These are phyloP conservation scores for Colletotrichum ledebouriae DNA, from an alignment of 2,329 filamentous ascomycete genomes.

Conservation along the genomic window DNA sequence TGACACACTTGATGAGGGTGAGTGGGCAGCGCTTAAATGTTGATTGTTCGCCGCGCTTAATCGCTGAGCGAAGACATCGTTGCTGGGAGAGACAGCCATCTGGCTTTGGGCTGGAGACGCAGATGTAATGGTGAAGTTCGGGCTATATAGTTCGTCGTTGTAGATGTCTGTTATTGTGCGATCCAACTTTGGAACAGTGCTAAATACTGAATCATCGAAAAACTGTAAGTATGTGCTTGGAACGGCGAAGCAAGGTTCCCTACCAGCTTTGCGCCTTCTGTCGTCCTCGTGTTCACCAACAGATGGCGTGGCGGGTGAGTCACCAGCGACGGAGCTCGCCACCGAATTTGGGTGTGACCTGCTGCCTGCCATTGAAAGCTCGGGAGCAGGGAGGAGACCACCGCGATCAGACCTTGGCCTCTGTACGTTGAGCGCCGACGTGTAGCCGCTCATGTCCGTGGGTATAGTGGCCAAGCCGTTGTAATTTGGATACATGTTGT, in stretches of 20 bases:
- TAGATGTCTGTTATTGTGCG: slow-evolving; percentile 89
- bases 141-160: slow-evolving; percentile 86
- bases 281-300: slow-evolving; percentile 63
- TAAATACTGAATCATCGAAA: slow-evolving; percentile 40
- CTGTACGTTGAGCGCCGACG: slow-evolving; percentile 55
- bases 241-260: slow-evolving; percentile 48
- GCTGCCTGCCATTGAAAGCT: slow-evolving; percentile 56
- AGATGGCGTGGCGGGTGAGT: slow-evolving; percentile 71
- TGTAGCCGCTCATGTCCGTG: slow-evolving; percentile 55
- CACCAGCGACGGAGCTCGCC: slow-evolving; percentile 69
- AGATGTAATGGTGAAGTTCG: slow-evolving; percentile 71
- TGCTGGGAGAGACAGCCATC: slow-evolving; percentile 63
- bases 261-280: slow-evolving; percentile 68
- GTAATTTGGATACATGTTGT: slow-evolving; percentile 58
- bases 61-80: slow-evolving; percentile 79
- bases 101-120: slow-evolving; percentile 61
- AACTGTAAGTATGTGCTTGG: slow-evolving; percentile 53
- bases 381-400: slow-evolving; percentile 60
- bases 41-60: slow-evolving; percentile 84
- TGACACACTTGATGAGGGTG: slow-evolving; percentile 61
- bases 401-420: slow-evolving; percentile 56
- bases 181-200: slow-evolving; percentile 80
- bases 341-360: slow-evolving; percentile 68
- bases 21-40: slow-evolving; percentile 71
- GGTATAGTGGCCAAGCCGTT: slow-evolving; percentile 55